A percentile compares a stretch with the other conserved stretches of the same genome.
phyloP scores from a whole-genome alignment of 2,329 filamentous ascomycete species.

The Diatrype stigma region DNA sequence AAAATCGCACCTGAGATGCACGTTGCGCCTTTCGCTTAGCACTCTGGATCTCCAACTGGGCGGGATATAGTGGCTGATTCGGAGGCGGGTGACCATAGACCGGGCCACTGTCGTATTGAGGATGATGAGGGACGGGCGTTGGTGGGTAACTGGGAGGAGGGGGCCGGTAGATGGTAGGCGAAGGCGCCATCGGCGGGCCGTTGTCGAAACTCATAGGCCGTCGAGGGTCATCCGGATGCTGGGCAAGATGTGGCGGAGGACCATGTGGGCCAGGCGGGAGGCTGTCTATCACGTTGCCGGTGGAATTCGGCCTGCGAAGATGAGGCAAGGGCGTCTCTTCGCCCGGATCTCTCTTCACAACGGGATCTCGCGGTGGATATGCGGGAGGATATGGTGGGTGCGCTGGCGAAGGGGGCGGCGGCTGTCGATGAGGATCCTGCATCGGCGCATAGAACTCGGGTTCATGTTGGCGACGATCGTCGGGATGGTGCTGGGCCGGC shows the following conservation, averaged over 20 bases:
- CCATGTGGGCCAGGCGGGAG: constrained; percentile 33
- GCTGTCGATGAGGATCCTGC: constrained; percentile 49
- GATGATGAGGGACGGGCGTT: constrained; percentile 24
- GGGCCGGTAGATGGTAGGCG: constrained; percentile 32
- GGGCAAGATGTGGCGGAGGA: constrained; percentile 25
- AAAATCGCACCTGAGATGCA: constrained; percentile 53
- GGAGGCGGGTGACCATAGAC: constrained; percentile 31
- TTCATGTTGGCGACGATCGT: constrained; percentile 56
- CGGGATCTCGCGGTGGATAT: constrained; percentile 45
- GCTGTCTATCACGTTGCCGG: constrained; percentile 35
- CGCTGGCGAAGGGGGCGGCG: constrained; percentile 38
- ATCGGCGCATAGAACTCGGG: constrained; percentile 50
- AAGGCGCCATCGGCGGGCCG: constrained; percentile 40
- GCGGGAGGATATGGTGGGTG: constrained; percentile 37
- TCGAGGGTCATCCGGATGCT: constrained; percentile 43
- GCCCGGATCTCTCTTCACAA: constrained; percentile 53
- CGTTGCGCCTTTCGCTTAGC: constrained; percentile 61
- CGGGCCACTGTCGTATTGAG: constrained; percentile 30
- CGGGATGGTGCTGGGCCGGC: constrained; percentile 40
- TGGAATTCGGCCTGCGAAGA: constrained; percentile 49
- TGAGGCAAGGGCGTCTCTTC: constrained; percentile 41
- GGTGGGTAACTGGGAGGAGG: constrained; percentile 22
- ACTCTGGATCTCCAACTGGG: constrained; percentile 31
- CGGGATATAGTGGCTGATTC: constrained; percentile 31
- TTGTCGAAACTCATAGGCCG: constrained; percentile 53